A percentile compares a stretch with the other conserved stretches of the same genome.
phyloP scores from a whole-genome alignment of 2,329 filamentous ascomycete genomes.

The Cordyceps cateniannulata region DNA sequence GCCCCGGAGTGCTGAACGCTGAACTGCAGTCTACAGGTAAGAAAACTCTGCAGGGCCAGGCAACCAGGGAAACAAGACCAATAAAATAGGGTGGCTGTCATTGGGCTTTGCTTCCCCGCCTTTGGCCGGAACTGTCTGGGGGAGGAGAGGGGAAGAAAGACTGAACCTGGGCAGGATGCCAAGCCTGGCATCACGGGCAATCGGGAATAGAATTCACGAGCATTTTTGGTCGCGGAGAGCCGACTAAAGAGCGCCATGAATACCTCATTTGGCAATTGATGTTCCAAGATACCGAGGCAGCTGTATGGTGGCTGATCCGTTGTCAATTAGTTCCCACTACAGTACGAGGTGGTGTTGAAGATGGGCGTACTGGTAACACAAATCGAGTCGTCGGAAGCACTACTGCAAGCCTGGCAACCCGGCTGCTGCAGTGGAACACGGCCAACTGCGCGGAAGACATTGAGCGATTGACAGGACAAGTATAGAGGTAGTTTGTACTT shows the following conservation, averaged over 20 bases:
- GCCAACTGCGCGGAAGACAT: neutral
- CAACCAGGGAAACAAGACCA: neutral
- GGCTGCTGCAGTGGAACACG: neutral
- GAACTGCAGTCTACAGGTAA: neutral
- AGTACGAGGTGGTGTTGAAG: neutral
- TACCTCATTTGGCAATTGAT: slow-evolving; percentile 5
- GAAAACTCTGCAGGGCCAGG: slow-evolving; percentile 1
- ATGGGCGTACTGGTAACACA: neutral
- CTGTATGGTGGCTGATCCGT: neutral
- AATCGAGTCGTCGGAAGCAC: neutral
- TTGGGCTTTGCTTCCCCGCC: slow-evolving; percentile 5
- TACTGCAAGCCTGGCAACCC: neutral
- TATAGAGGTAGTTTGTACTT: neutral
- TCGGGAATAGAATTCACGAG: slow-evolving; percentile 2
- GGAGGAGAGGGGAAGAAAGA: neutral
- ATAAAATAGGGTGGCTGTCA: neutral
- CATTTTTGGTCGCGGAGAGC: neutral
- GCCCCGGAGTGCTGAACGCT: no score
- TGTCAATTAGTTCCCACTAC: neutral
- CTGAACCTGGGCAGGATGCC: neutral
- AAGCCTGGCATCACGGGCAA: neutral
- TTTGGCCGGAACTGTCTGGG: neutral
- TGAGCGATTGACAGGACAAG: no score
- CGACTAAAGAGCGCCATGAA: slow-evolving; percentile 5
- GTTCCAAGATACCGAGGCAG: slow-evolving; percentile 2